Evolutionary conservation across 1,284 basidiomycete genomes (phyloP).

Genomic region (Moesziomyces sp.): DNA sequence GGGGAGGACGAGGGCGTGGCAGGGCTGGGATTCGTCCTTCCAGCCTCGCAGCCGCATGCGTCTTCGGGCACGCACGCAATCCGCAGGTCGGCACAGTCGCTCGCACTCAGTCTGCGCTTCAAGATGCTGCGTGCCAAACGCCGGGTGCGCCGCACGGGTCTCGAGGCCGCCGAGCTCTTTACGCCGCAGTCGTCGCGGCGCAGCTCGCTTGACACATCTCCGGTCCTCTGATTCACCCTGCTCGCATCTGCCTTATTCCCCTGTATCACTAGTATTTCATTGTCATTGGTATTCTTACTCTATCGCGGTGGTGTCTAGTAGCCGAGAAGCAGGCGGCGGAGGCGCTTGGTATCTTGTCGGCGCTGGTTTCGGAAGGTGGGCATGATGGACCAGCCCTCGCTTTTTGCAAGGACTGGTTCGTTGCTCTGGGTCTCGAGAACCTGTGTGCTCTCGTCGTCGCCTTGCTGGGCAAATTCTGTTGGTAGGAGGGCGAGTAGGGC

Average conservation of each 20-base stretch:
- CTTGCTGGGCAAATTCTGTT: neutral
- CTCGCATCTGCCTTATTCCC: neutral
- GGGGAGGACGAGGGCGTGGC: neutral
- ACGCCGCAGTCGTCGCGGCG: conserved; percentile 6
- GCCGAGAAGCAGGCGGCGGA: conserved; percentile 24
- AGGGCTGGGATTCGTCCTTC: neutral
- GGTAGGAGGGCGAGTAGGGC: conserved; percentile 37
- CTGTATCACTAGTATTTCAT: neutral
- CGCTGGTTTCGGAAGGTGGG: conserved; percentile 33
- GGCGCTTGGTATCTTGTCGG: conserved; percentile 24
- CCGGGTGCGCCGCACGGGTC: conserved; percentile 13
- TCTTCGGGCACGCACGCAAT: conserved; percentile 9
- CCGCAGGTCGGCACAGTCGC: conserved; percentile 31
- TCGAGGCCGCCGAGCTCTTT: conserved; percentile 15
- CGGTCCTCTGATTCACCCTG: neutral
- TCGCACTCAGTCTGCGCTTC: conserved; percentile 42
- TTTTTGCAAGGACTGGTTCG: conserved; percentile 2
- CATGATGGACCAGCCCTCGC: conserved; percentile 34
- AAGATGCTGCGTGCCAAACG: conserved; percentile 38
- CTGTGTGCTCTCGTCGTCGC: conserved; percentile 5
- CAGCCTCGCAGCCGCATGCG: neutral
- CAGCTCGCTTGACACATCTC: conserved; percentile 10
- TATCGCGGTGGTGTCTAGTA: conserved; percentile 6
- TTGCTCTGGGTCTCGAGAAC: conserved; percentile 1
- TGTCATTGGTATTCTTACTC: neutral